Evolutionary conservation across 2,329 filamentous ascomycete genomes (phyloP), one percentile per base, ranked within the genome.

Genomic region (Fusarium xyrophilum): DNA sequence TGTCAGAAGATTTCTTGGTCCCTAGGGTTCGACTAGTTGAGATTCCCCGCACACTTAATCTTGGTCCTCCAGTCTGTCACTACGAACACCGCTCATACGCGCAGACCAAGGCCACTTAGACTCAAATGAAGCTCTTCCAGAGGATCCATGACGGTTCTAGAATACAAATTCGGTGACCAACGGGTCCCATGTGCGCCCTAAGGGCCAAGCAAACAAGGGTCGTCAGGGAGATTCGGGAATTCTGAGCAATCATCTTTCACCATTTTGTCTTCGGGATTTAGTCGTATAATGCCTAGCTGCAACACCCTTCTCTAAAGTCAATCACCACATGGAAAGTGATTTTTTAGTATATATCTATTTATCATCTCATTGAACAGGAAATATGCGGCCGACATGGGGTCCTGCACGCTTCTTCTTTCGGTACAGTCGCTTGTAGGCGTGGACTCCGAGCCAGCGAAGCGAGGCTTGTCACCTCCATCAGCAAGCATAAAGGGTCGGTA

Each of bases 221-320:
- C 17, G n/a, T 17, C n/a, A 42, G 27, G n/a, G 25, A 21, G n/a
- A 12, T 23, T 46, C 51, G 56, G 39, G 23, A 56, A 25, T 54
- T 46, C 38, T 54, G 38, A 54, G 28, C 51, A 54, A 54, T 54
- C 46, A 46, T 54, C 38, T 54, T 54, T 33, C 38, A 54, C 21
- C 38, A 46, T 54, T 33, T 46, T n/a, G 21, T 46, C 28, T 19
- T 27, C 51, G 51, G 51, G 39, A 54, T 32, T 46, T 33, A 54
- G 40, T 30, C 28, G 23, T 32, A n/a, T 23, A 25, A 53, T 30
- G n/a, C 50, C 35, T 17, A 30, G 30, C n/a, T 44, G 50, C 21
- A 43, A 53, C 36, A 53, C 36, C 13, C 28, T 44, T 25, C 25
- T 28, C 21, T 35, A 8, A n/a, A 43, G 15, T 53, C 28, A 43